Evolutionary conservation across 2,329 filamentous ascomycete species (phyloP), one percentile per base, ranked within the genome.

Genomic region (Botrytis pseudocinerea): DNA sequence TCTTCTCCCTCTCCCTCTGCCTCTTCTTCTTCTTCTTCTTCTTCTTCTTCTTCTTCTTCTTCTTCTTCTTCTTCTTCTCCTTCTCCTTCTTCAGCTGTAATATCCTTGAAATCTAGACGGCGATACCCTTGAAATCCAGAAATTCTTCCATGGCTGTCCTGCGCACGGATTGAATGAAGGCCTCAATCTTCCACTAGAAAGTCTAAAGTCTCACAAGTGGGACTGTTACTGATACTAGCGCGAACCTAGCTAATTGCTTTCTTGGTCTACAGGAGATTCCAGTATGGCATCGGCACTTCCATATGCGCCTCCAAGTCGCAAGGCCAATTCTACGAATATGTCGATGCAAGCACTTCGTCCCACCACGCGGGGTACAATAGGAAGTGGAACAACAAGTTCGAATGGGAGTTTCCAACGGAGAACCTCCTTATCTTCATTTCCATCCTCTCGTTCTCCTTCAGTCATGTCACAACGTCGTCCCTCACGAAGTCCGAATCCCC

Each of bases 371-470:
- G 77, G 76, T 48, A 77, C 77, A 60, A 71, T 73, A 32, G 75
- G 71, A 20, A 77, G 76, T 42, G 74, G 68, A 35, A 78, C 79
- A 42, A 64, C 51, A 46, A 76, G 74, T 71, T 80, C 80, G 68
- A 80, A 81, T 77, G 78, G 77, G 61, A 82, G 76, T 72, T 73
- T 73, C 38, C 64, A 71, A 66, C 83, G 84, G 73, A 83, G 86
- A 78, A 85, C 87, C 60, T 92, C 90, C n/a, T 83, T 92, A 65
- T 88, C 89, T 40, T 91, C 90, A 60, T 89, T 91, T 78, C 83
- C 84, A 28, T 86, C 89, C 35, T 88, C 89, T 69, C 85, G 87
- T 73, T 87, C 87, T 64, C 83, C 85, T 69, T 90, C 88, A 72
- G 85, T 88, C 78, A 87, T 89, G 84, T 89, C 88, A 72, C 75